phyloP scores from a whole-genome alignment of 805 yeast genomes.

The Debaryomyces prosopidis region DNA sequence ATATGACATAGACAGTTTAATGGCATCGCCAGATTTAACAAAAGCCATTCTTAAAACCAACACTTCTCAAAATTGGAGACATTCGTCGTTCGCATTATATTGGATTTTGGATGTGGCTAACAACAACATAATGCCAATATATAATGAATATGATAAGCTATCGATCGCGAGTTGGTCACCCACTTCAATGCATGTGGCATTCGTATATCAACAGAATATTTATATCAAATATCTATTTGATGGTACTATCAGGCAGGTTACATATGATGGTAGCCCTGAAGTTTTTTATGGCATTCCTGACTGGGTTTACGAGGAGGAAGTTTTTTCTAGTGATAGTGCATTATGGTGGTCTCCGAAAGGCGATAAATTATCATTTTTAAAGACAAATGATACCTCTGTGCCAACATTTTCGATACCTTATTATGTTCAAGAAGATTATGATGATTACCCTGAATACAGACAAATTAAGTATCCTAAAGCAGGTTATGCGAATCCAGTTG shows the following conservation, averaged over 20 bases:
- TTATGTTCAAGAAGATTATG: conserved; percentile 38
- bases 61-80: conserved; percentile 66
- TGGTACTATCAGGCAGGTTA: conserved; percentile 31
- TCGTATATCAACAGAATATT: conserved; percentile 56
- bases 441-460: conserved; percentile 48
- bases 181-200: conserved; percentile 52
- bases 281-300: conserved; percentile 72
- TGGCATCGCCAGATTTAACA: conserved; percentile 67
- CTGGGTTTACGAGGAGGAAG: conserved; percentile 87
- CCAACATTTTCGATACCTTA: conserved; percentile 51
- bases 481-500: conserved; percentile 59
- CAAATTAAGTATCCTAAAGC: conserved; percentile 68
- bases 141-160: conserved; percentile 21
- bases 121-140: conserved; percentile 28
- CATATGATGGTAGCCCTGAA: conserved; percentile 52
- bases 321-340: conserved; percentile 55
- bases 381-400: conserved; percentile 61
- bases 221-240: conserved; percentile 43
- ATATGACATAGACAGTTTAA: conserved; percentile 52
- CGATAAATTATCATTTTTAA: conserved; percentile 52
- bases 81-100: conserved; percentile 61
- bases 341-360: conserved; percentile 78
- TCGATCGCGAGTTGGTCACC: conserved; percentile 69
- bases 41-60: conserved; percentile 62
- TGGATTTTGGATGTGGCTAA: conserved; percentile 58